Evolutionary conservation across 495 filamentous ascomycete species (phyloP).

Genomic region (Neurospora terricola): DNA sequence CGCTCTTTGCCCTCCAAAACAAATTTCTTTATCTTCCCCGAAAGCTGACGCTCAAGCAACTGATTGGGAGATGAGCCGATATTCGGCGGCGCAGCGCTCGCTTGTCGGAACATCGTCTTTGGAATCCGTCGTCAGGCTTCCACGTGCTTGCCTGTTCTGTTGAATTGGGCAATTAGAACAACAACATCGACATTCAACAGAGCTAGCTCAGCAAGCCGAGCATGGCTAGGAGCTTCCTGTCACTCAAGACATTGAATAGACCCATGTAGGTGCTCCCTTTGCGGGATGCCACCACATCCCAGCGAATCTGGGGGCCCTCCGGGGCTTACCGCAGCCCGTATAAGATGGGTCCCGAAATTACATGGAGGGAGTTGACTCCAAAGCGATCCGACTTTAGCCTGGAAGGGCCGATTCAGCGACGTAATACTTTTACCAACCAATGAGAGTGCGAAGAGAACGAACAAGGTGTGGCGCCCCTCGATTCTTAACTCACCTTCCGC

Average conservation of each 20-base stretch:
- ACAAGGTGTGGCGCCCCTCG: slow-evolving; percentile 27
- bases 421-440: slow-evolving; percentile 23
- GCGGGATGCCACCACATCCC: slow-evolving; percentile 24
- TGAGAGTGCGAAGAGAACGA: slow-evolving; percentile 18
- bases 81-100: background rate
- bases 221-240: slow-evolving; percentile 6
- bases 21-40: background rate
- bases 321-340: slow-evolving; percentile 12
- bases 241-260: slow-evolving; percentile 13
- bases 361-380: background rate
- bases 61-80: background rate
- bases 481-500: background rate
- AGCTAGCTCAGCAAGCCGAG: background rate
- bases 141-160: background rate
- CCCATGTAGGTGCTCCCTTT: slow-evolving; percentile 1
- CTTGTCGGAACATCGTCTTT: background rate
- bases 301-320: slow-evolving; percentile 24
- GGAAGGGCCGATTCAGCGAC: slow-evolving; percentile 30
- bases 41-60: background rate
- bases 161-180: background rate
- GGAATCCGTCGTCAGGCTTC: background rate
- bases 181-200: background rate
- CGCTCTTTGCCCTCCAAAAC: background rate
- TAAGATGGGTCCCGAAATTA: slow-evolving; percentile 22
- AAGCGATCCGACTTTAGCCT: slow-evolving; percentile 25